Conservation (phyloP, 768 basidiomycete genomes). For the Lactarius pseudohatsudake region DNA sequence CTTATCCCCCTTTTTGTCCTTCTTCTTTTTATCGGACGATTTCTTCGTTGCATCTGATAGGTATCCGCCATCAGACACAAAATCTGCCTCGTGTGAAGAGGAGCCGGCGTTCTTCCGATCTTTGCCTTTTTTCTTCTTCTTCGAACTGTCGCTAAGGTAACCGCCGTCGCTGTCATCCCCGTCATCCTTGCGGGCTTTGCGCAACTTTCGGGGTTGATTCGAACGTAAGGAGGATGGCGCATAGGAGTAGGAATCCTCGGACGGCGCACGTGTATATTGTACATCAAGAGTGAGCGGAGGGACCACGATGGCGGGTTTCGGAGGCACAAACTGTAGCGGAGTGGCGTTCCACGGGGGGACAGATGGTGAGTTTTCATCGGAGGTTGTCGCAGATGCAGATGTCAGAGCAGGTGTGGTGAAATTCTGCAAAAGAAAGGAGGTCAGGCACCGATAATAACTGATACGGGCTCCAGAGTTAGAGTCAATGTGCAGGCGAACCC, state of each 20-base stretch:
- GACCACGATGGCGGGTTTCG: not conserved
- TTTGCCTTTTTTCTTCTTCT: conserved; percentile 34
- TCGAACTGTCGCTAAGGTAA: conserved; percentile 32
- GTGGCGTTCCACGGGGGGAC: conserved; percentile 23
- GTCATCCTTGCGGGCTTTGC: conserved; percentile 31
- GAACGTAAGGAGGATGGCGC: conserved; percentile 7
- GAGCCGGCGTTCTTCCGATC: conserved; percentile 31
- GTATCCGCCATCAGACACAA: conserved; percentile 38
- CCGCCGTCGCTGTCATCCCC: conserved; percentile 37
- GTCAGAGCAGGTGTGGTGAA: conserved; percentile 39
- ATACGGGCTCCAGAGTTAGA: not conserved
- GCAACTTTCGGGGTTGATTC: conserved; percentile 33
- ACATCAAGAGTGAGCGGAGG: not conserved
- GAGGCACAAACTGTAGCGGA: conserved; percentile 16
- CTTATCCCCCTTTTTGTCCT: conserved; percentile 27
- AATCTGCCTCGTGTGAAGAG: conserved; percentile 31
- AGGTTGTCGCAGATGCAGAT: conserved; percentile 43
- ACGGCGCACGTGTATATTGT: not conserved
- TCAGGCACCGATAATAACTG: conserved; percentile 10
- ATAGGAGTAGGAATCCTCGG: conserved; percentile 11
- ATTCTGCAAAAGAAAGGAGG: conserved; percentile 24
- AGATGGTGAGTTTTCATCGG: conserved; percentile 44
- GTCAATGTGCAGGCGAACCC: not conserved
- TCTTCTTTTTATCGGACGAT: conserved; percentile 28
- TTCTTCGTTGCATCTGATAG: conserved; percentile 27